Base-by-base conservation (phyloP, 2,329 filamentous ascomycete genomes). In the Amauroascus niger region DNA sequence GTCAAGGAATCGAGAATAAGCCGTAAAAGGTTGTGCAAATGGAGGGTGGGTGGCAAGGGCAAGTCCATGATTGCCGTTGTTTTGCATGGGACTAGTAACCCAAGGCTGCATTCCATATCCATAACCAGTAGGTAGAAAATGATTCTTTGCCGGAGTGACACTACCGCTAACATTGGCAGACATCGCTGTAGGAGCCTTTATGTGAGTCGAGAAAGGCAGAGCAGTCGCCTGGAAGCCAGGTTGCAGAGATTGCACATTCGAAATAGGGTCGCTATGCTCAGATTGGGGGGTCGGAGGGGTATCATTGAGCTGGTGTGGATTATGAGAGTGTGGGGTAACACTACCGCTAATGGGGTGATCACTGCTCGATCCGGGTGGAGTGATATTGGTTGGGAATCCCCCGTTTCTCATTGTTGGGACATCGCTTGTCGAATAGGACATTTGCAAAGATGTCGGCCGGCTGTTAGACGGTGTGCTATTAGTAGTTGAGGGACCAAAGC, bases 401-500 rank as follows among this genome's bases (percentile, higher is more conserved):
- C 79, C 78, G 52, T 79, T 75, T 60, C 93, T 95, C 64, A 89
- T 76, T 6, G 89, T 94, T 3, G 89, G 87, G 18, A 96, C 78
- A 64, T 97, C 90, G 68, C 86, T 93, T 52, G 88, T 83, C 8
- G 93, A 96, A 73, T 87, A 96, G 0, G 91, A 96, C 43, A 86
- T 84, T 70, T 90, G 87, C 55, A 95, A 55, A 8, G 69, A 67
- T 3, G 61, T 62, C 16, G 72, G 72, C 20, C 72, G 69, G 60
- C 59, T 79, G 52, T 63, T 59, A 44, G 58, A 53, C 49, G 59
- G 53, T 20, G 59, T 45, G 18, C 63, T 61, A 13, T 44, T 18
- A 20, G 55, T 44, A n/a, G 16, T 53, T 8, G 52, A 33, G 26
- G 24, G 32, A 24, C 44, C 33, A 6, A 33, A 52, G 4, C 28